Base-by-base conservation (phyloP, 192 early-diverging fungal species). In the Coemansia aciculifera region DNA sequence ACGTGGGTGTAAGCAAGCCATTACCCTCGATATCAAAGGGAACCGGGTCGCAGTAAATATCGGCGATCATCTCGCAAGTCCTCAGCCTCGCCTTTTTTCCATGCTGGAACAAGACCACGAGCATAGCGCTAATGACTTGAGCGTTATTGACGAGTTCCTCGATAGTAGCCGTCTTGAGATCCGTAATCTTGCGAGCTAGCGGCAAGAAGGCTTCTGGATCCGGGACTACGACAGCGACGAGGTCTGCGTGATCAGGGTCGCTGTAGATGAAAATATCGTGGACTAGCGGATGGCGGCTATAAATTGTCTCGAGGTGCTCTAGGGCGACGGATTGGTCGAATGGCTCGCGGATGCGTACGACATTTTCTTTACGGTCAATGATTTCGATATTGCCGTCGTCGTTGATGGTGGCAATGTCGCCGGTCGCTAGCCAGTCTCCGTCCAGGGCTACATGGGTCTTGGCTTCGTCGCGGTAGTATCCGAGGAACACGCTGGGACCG, bases 251-350 rank as follows among this genome's bases (percentile, higher is more conserved):
- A 24, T 94, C 85, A 3, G 90, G 91, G 66, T 96, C 91, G 44
- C 95, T 94, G 84, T 96, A 86, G 3, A 99, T 90, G 68, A 90
- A 97, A 49, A 91, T 79, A 73, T 98, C 94, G n/a, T 92, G 86
- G 24, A 98, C 87, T 40, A 97, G 75, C 57, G 78, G 75, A 72
- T 90, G 86, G 69, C 91, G 88, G 21, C 76, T 77, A 76, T 92
- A 90, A 7, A 91, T 83, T 51, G 83, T 80, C 75, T 97, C 94
- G 44, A 96, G 86, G 78, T 93, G 90, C 73, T 96, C 95, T 7
- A 94, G 93, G 10, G 95, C 91, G 66, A 96, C 87, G 65, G 91
- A 94, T 73, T 94, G 91, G 57, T 95, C 94, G 48, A 67, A 67
- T n/a, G 68, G 74, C 71, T 94, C 90, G 32, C 90, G 78, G 36